Evolutionary conservation across 495 filamentous ascomycete species (phyloP).

Genomic region (Aspergillus kassunensis): DNA sequence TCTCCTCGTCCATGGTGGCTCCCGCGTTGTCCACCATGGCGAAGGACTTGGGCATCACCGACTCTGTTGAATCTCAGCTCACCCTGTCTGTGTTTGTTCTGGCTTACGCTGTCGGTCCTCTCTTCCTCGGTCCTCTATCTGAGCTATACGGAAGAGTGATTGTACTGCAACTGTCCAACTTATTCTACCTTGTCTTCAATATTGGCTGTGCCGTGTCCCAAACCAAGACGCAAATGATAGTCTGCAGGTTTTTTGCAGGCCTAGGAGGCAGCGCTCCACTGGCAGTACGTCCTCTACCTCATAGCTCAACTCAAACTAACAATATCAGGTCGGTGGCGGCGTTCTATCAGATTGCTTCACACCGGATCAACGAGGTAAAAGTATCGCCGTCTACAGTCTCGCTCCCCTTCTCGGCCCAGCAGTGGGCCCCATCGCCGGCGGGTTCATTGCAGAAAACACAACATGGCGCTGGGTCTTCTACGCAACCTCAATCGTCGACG

Average conservation of each 20-base stretch:
- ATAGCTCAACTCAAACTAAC: not conserved
- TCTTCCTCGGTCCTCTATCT: conserved; percentile 66
- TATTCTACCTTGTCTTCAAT: conserved; percentile 63
- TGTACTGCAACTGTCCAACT: conserved; percentile 58
- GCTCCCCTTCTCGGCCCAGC: conserved; percentile 65
- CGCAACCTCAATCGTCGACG: conserved; percentile 58
- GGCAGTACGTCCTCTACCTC: conserved; percentile 39
- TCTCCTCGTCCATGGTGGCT: conserved; percentile 69
- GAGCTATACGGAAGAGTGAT: conserved; percentile 70
- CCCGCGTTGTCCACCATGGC: conserved; percentile 57
- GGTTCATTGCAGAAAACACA: conserved; percentile 63
- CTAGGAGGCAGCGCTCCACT: conserved; percentile 54
- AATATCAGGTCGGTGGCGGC: conserved; percentile 50
- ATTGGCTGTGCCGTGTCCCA: conserved; percentile 50
- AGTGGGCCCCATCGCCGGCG: conserved; percentile 59
- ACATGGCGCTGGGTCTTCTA: conserved; percentile 72
- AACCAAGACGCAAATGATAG: conserved; percentile 51
- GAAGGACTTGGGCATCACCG: conserved; percentile 57
- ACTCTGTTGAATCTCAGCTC: conserved; percentile 52
- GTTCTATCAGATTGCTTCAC: conserved; percentile 60
- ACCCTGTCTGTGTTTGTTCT: conserved; percentile 71
- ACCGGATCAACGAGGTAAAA: conserved; percentile 60
- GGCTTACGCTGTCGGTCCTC: conserved; percentile 66
- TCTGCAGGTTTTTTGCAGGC: conserved; percentile 54
- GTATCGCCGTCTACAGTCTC: conserved; percentile 61